Percentiles rank a stretch among this genome's conserved stretches.
Conservation (phyloP, 1,284 basidiomycete genomes). For the Psilocybe mexicana region DNA sequence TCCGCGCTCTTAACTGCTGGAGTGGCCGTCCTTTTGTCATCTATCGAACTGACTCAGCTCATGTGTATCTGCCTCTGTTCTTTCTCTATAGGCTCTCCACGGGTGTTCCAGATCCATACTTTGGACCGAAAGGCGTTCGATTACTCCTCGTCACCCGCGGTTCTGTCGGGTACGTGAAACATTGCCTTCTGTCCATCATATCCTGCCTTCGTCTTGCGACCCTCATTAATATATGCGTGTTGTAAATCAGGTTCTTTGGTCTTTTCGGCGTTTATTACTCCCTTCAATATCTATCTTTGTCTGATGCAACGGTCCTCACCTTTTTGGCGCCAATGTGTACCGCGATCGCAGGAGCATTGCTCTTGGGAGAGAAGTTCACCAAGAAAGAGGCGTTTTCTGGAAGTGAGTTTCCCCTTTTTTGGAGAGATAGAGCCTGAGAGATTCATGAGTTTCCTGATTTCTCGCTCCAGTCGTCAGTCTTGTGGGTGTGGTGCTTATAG, state of each 20-base stretch:
- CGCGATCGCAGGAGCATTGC: constrained; percentile 64
- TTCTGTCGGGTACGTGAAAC: constrained; percentile 53
- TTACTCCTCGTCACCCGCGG: constrained; percentile 59
- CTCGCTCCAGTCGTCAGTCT: constrained; percentile 47
- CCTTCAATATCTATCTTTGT: constrained; percentile 67
- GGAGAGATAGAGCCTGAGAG: neutral
- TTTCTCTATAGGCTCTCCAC: constrained; percentile 40
- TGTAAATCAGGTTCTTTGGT: constrained; percentile 11
- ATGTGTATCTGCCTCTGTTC: neutral
- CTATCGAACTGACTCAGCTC: neutral
- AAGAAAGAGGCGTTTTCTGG: constrained; percentile 60
- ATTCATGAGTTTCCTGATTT: neutral
- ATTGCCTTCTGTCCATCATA: too few relatives aligned
- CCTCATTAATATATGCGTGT: too few relatives aligned
- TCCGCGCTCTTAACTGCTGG: too few relatives aligned
- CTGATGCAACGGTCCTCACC: constrained; percentile 75
- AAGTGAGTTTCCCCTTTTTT: constrained; percentile 38
- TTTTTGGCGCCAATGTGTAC: constrained; percentile 76
- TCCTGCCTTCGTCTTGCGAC: neutral
- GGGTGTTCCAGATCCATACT: constrained; percentile 62
- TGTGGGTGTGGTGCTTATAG: constrained; percentile 64
- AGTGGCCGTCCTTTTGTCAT: too few relatives aligned
- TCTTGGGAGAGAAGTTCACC: constrained; percentile 71
- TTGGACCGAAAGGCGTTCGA: constrained; percentile 71
- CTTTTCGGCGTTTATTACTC: constrained; percentile 57